Evolutionary conservation across 805 yeast species (phyloP).

Genomic region (Nakazawaea ernobii): DNA sequence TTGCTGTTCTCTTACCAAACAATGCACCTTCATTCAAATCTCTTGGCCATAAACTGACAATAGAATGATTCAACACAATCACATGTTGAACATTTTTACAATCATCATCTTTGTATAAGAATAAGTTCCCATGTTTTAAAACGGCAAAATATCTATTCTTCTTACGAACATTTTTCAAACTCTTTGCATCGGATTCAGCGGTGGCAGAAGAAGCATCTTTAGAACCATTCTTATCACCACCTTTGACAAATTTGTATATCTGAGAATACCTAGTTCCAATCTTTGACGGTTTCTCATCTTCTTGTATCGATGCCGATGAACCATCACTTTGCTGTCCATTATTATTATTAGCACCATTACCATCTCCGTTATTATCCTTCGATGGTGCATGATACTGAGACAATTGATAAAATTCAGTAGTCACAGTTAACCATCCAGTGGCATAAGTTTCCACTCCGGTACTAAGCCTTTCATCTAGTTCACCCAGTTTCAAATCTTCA

Average conservation of each 20-base stretch:
- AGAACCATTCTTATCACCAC: slow-evolving; percentile 14
- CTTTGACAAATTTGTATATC: slow-evolving; percentile 51
- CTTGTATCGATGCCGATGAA: background rate
- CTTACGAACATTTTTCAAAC: slow-evolving; percentile 33
- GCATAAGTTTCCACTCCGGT: slow-evolving; percentile 59
- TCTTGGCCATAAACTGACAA: slow-evolving; percentile 85
- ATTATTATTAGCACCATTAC: slow-evolving; percentile 1
- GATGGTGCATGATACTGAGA: slow-evolving; percentile 27
- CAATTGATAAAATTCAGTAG: slow-evolving; percentile 63
- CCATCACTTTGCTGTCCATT: background rate
- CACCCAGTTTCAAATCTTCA: slow-evolving; percentile 49
- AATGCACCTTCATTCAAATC: slow-evolving; percentile 66
- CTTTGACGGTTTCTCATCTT: slow-evolving; percentile 34
- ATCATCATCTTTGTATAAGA: slow-evolving; percentile 70
- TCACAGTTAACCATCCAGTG: slow-evolving; percentile 81
- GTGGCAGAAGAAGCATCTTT: slow-evolving; percentile 20
- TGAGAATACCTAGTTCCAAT: slow-evolving; percentile 56
- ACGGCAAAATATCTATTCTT: slow-evolving; percentile 66
- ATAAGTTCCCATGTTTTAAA: slow-evolving; percentile 81
- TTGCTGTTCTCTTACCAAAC: slow-evolving; percentile 75
- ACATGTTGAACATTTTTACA: slow-evolving; percentile 69
- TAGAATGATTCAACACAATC: slow-evolving; percentile 63
- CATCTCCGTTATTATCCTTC: slow-evolving; percentile 10
- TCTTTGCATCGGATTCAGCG: slow-evolving; percentile 25
- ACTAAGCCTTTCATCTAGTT: slow-evolving; percentile 52